Base-by-base conservation (phyloP, 176 grass and related monocot genomes). In the Elymus sibiricus region DNA sequence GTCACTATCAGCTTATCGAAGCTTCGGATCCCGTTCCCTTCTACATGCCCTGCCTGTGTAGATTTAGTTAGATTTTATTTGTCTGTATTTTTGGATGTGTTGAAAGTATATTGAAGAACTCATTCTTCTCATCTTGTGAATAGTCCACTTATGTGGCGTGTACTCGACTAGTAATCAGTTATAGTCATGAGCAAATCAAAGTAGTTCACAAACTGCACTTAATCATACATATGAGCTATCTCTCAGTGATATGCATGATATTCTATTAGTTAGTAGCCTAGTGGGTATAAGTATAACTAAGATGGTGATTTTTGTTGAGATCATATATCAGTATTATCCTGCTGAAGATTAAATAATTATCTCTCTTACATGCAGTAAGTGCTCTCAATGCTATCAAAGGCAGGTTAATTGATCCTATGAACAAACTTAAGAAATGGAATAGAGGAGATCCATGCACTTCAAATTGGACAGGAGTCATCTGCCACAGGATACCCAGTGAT, bases 371-470 rank as follows among this genome's bases (percentile, higher is more conserved):
- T 81, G 72, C 87, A 99, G 97, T 89, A 27, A 77, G 74, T n/a
- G 97, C 90, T 60, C 90, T 99, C 85, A 87, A 64, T 25, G 61
- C 66, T 85, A 88, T 99, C 39, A 96, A 2, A 80, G 40, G 13
- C 25, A 86, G 83, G 43, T 83, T 99, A 76, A 73, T 88, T 83
- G 97, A 99, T 88, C 92, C 90, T 51, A 90, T 65, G 73, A 88
- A 92, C 26, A 92, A 91, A 6, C 92, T 99, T 85, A 84, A 51
- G 68, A 92, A 82, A 82, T 99, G 97, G 94, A 83, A 84, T 12
- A 70, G 67, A 60, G 92, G 97, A 86, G 97, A 99, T 91, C 97
- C 97, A 64, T 99, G 97, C 67, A 83, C 47, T 83, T 92, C 97
- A 79, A 49, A 82, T 51, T 99, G 97, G 97, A 91, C 37, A 82